phyloP scores from a whole-genome alignment of 805 yeast genomes.

The Lipomyces lipofer region DNA sequence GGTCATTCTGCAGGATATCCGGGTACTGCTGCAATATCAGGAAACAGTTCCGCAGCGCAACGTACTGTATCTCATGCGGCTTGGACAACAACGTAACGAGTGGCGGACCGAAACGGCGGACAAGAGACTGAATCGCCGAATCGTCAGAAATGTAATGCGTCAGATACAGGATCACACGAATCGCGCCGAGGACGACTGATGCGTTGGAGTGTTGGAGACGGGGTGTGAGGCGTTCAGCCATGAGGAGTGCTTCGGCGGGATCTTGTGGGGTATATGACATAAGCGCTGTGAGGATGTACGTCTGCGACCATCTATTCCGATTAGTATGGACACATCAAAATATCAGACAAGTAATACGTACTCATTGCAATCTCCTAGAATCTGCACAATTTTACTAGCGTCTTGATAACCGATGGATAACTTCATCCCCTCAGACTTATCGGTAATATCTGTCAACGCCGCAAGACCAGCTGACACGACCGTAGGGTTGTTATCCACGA shows the following conservation, averaged over 20 bases:
- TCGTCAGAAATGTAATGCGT: slow-evolving; percentile 66
- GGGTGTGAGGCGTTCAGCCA: slow-evolving; percentile 68
- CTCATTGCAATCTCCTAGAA: slow-evolving; percentile 47
- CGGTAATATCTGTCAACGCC: slow-evolving; percentile 64
- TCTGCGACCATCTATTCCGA: slow-evolving; percentile 70
- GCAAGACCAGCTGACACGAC: slow-evolving; percentile 68
- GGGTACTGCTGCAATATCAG: slow-evolving; percentile 67
- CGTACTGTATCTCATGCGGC: slow-evolving; percentile 76
- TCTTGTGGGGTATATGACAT: slow-evolving; percentile 70
- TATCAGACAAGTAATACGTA: slow-evolving; percentile 11
- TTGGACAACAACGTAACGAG: slow-evolving; percentile 68
- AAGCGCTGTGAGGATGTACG: slow-evolving; percentile 63
- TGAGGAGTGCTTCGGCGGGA: slow-evolving; percentile 60
- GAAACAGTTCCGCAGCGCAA: slow-evolving; percentile 78
- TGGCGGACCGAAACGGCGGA: slow-evolving; percentile 65
- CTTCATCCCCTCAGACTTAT: slow-evolving; percentile 50
- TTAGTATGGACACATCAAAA: slow-evolving; percentile 42
- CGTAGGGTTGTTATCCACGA: slow-evolving; percentile 57
- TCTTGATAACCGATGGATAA: slow-evolving; percentile 55
- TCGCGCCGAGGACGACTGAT: slow-evolving; percentile 74
- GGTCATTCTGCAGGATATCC: slow-evolving; percentile 59
- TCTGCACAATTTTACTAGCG: slow-evolving; percentile 47
- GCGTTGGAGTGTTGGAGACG: slow-evolving; percentile 78
- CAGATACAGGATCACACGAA: slow-evolving; percentile 69
- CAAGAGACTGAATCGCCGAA: slow-evolving; percentile 54